phyloP scores from a whole-genome alignment of 2,329 filamentous ascomycete genomes.

The Paracorniculantispora psalliotae region DNA sequence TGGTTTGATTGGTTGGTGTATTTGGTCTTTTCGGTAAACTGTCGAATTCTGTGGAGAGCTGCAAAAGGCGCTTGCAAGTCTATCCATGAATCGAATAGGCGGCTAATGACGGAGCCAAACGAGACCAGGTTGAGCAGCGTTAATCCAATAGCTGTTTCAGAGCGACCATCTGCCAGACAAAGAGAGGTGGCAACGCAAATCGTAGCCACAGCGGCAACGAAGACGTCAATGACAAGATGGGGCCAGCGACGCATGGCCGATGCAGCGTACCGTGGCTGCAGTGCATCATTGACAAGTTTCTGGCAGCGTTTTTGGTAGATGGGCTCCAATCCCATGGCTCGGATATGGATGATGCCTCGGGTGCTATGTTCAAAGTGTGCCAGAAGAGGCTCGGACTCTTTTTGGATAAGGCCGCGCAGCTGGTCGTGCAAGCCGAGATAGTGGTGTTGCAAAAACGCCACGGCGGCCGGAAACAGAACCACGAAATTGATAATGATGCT shows the following conservation, averaged over 20 bases:
- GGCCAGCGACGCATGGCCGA: conserved; percentile 52
- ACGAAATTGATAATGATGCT: conserved; percentile 24
- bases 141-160: conserved; percentile 6
- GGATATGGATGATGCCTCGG: conserved; percentile 41
- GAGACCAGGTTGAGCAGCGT: conserved; percentile 19
- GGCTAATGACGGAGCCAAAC: conserved; percentile 20
- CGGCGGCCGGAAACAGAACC: conserved; percentile 19
- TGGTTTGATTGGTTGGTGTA: not conserved
- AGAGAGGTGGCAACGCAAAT: conserved; percentile 41
- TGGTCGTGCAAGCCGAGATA: conserved; percentile 32
- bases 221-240: conserved; percentile 41
- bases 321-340: conserved; percentile 49
- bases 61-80: conserved; percentile 1
- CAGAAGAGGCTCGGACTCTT: conserved; percentile 30
- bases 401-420: conserved; percentile 30
- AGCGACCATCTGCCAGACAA: conserved; percentile 6
- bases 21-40: not conserved
- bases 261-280: conserved; percentile 50
- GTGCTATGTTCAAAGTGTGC: conserved; percentile 37
- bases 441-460: conserved; percentile 26
- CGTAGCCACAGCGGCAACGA: conserved; percentile 40
- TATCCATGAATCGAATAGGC: conserved; percentile 23
- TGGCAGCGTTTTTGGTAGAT: conserved; percentile 38
- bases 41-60: not conserved
- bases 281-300: conserved; percentile 44